phyloP scores from a whole-genome alignment of 169 alveolate species.

The Hepatocystis sp. region DNA sequence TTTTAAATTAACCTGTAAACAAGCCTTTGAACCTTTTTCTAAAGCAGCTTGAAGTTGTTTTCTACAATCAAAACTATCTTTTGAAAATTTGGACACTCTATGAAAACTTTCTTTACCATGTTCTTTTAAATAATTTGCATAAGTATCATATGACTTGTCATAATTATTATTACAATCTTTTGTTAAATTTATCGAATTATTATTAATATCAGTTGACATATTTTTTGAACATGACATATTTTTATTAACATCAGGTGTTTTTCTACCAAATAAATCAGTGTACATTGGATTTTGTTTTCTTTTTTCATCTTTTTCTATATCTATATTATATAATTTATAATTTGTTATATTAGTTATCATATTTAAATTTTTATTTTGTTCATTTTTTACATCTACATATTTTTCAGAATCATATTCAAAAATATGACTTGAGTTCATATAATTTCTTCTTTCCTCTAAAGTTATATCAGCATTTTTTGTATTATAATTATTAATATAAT shows the following conservation, averaged over 20 bases:
- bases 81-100: slow-evolving; percentile 40
- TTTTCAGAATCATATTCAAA: slow-evolving; percentile 46
- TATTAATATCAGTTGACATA: slow-evolving; percentile 50
- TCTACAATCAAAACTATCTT: slow-evolving; percentile 54
- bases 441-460: slow-evolving; percentile 38
- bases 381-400: neutral
- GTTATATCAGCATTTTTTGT: slow-evolving; percentile 57
- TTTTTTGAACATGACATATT: slow-evolving; percentile 32
- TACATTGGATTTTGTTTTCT: slow-evolving; percentile 66
- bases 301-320: slow-evolving; percentile 41
- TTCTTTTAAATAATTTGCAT: slow-evolving; percentile 22
- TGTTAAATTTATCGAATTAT: slow-evolving; percentile 64
- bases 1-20: slow-evolving; percentile 37
- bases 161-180: slow-evolving; percentile 22
- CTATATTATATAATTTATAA: neutral
- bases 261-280: slow-evolving; percentile 73
- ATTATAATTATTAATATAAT: slow-evolving; percentile 60
- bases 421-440: slow-evolving; percentile 74
- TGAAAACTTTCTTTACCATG: slow-evolving; percentile 36
- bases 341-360: neutral
- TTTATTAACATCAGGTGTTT: slow-evolving; percentile 57
- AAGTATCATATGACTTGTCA: neutral
- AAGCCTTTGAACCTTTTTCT: slow-evolving; percentile 38
- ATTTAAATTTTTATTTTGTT: neutral
- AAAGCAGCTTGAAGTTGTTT: slow-evolving; percentile 58